Evolutionary conservation across 2,329 filamentous ascomycete genomes (phyloP).

Genomic region (Alternaria sp.): DNA sequence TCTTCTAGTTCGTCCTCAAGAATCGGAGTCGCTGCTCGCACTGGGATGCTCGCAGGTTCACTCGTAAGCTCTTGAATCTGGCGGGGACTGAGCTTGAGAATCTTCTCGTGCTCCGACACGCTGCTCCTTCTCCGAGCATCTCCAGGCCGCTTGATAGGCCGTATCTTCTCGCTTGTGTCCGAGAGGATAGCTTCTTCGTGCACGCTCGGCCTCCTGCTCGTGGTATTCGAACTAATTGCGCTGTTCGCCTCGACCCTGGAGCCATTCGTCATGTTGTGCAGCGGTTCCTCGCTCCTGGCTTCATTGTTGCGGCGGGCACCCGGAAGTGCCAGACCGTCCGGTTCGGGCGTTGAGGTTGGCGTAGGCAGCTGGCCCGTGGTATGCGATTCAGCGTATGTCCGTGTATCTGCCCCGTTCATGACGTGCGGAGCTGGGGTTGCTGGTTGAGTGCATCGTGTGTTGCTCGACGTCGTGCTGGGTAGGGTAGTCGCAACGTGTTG

Average conservation of each 20-base stretch:
- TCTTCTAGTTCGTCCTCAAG: slow-evolving; percentile 44
- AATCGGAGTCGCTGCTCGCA: slow-evolving; percentile 54
- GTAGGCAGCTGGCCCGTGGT: slow-evolving; percentile 39
- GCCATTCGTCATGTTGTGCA: slow-evolving; percentile 26
- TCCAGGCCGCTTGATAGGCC: slow-evolving; percentile 47
- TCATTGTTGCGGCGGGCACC: slow-evolving; percentile 17
- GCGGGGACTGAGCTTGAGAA: slow-evolving; percentile 62
- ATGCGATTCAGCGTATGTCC: slow-evolving; percentile 27
- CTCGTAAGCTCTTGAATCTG: slow-evolving; percentile 64
- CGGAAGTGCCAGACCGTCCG: slow-evolving; percentile 31
- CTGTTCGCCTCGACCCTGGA: background rate
- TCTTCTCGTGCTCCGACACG: slow-evolving; percentile 50
- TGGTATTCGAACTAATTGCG: slow-evolving; percentile 7
- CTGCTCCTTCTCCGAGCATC: slow-evolving; percentile 47
- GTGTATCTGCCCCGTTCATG: slow-evolving; percentile 43
- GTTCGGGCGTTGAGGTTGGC: slow-evolving; percentile 37
- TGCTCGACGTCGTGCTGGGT: background rate
- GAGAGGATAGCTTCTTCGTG: slow-evolving; percentile 45
- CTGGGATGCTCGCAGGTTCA: slow-evolving; percentile 63
- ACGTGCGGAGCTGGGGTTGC: slow-evolving; percentile 23
- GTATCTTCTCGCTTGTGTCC: slow-evolving; percentile 43
- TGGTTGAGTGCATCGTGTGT: slow-evolving; percentile 27
- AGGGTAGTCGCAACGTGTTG: slow-evolving; percentile 9
- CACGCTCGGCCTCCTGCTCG: slow-evolving; percentile 30
- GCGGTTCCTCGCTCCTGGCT: slow-evolving; percentile 10